phyloP scores from a whole-genome alignment of 495 filamentous ascomycete species.

The Aspergillus asperescens region DNA sequence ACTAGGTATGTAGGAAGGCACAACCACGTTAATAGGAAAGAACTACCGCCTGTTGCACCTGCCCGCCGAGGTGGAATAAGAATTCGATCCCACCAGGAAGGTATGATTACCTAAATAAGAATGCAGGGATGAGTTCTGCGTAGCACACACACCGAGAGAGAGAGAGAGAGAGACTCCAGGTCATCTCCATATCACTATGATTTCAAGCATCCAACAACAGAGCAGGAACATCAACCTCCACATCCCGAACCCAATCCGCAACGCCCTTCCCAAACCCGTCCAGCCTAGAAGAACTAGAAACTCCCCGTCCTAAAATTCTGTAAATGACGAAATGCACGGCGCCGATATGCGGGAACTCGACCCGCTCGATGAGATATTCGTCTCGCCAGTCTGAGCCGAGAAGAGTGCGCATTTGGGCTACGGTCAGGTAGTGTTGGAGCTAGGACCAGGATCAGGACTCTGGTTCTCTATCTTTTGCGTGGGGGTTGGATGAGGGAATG shows the following conservation, averaged over 20 bases:
- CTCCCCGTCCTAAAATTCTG: conserved; percentile 47
- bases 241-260: conserved; percentile 44
- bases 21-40: too few relatives aligned
- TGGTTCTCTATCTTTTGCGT: conserved; percentile 5
- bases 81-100: too few relatives aligned
- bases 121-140: not conserved
- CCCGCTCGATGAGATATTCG: conserved; percentile 38
- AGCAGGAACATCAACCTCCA: conserved; percentile 39
- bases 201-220: not conserved
- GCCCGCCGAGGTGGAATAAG: too few relatives aligned
- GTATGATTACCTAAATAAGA: not conserved
- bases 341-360: conserved; percentile 35
- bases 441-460: conserved; percentile 34
- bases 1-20: not conserved
- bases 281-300: conserved; percentile 39
- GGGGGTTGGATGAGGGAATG: conserved; percentile 8
- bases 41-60: too few relatives aligned
- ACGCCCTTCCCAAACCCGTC: conserved; percentile 51
- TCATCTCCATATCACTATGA: too few relatives aligned
- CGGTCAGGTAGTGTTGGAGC: conserved; percentile 41
- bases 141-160: too few relatives aligned
- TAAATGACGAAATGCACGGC: conserved; percentile 50
- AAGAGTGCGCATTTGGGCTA: conserved; percentile 26
- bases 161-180: too few relatives aligned
- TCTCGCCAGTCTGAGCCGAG: conserved; percentile 38